Conservation (phyloP, 805 yeast genomes). For the Candida multigemmis region DNA sequence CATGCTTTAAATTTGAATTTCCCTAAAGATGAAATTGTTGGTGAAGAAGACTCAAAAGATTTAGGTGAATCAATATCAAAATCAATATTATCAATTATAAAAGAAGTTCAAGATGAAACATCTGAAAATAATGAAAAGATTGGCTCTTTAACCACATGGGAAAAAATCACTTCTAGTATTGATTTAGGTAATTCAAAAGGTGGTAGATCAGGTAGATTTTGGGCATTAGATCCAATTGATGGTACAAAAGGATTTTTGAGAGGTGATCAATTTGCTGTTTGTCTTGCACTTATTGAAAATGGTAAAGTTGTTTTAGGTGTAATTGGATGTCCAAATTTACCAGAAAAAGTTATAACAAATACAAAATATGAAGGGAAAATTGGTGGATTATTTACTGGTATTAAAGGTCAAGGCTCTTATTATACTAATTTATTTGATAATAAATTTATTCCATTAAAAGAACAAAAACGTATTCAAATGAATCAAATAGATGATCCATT, state of each 20-base stretch:
- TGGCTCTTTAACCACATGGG: conserved; percentile 34
- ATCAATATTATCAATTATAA: conserved; percentile 52
- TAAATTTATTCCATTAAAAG: conserved; percentile 22
- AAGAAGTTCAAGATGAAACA: conserved; percentile 42
- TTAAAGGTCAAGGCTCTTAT: conserved; percentile 59
- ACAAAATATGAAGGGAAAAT: conserved; percentile 22
- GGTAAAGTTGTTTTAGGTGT: conserved; percentile 84
- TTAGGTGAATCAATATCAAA: conserved; percentile 38
- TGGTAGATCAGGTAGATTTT: conserved; percentile 71
- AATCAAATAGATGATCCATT: conserved; percentile 35
- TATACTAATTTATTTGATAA: conserved; percentile 33
- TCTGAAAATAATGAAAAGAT: conserved; percentile 15
- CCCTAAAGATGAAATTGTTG: conserved; percentile 82
- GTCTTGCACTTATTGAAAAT: conserved; percentile 81
- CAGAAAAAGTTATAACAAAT: conserved; percentile 35
- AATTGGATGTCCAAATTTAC: conserved; percentile 92
- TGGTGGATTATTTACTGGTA: conserved; percentile 75
- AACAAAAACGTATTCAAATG: conserved; percentile 40
- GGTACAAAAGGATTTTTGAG: conserved; percentile 95
- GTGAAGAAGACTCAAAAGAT: conserved; percentile 82
- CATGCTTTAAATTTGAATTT: conserved; percentile 72
- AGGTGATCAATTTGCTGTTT: conserved; percentile 95
- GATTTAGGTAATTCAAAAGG: conserved; percentile 78
- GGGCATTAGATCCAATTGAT: conserved; percentile 98
- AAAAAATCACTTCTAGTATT: conserved; percentile 53